These are phyloP conservation scores for Chlorella vulgaris DNA, from an alignment of 139 green algal genomes.

Conservation along the genomic window DNA sequence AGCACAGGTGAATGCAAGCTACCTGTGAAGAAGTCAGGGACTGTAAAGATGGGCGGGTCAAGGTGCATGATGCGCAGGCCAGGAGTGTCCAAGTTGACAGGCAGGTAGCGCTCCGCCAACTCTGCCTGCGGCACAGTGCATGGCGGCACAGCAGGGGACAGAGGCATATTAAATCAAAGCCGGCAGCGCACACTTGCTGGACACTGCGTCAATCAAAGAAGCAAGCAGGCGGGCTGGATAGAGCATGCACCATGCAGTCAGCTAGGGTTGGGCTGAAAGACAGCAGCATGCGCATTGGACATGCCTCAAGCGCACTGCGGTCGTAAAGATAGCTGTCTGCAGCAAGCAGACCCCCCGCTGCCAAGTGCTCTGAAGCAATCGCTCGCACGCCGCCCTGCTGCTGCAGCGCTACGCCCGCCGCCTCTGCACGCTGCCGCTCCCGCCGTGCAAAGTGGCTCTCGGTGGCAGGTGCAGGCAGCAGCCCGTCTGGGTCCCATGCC, in stretches of 20 bases:
- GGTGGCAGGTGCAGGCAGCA: conserved; percentile 18
- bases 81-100: conserved; percentile 56
- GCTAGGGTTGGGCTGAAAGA: background rate
- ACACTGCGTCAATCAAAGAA: background rate
- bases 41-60: conserved; percentile 62
- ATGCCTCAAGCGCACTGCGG: conserved; percentile 17
- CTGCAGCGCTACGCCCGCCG: background rate
- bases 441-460: conserved; percentile 44
- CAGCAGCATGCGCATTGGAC: background rate
- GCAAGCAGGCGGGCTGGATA: too few species aligned
- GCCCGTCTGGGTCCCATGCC: conserved; percentile 51
- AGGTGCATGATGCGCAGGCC: conserved; percentile 62
- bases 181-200: background rate
- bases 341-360: conserved; percentile 36
- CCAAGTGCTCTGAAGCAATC: conserved; percentile 27
- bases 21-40: conserved; percentile 37
- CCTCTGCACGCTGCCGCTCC: conserved; percentile 6
- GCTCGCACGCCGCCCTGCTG: background rate
- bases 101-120: conserved; percentile 47
- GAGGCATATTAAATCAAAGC: background rate
- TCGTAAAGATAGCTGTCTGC: conserved; percentile 30
- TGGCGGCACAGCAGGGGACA: background rate
- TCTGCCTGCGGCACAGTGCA: conserved; percentile 6
- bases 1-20: background rate
- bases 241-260: too few species aligned